A percentile compares a stretch with the other conserved stretches of the same genome.
Evolutionary conservation across 345 rosid genomes (phyloP).

Genomic region (Eucalyptus victrix): DNA sequence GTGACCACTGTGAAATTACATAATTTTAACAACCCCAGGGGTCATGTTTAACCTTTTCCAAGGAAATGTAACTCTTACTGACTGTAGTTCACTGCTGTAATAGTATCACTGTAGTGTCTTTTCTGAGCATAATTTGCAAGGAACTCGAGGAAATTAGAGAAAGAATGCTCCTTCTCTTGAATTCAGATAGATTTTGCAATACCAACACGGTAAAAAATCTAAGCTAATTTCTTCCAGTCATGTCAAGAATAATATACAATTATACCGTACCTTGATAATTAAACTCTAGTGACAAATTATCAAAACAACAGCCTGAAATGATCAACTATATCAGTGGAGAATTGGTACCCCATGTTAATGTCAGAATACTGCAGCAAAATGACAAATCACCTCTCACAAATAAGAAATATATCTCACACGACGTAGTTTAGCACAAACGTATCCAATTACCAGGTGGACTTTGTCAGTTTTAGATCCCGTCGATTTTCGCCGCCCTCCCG

Average conservation of each 20-base stretch:
- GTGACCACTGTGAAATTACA: background rate
- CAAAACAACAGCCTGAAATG: background rate
- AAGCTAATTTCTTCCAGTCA: background rate
- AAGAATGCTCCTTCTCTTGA: background rate
- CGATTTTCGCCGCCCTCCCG: slow-evolving; percentile 55
- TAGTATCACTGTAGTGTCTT: background rate
- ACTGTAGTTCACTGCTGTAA: background rate
- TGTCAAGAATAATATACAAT: background rate
- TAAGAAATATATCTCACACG: background rate
- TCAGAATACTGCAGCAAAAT: background rate
- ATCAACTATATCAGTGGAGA: background rate
- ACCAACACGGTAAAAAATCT: background rate
- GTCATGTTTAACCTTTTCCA: background rate
- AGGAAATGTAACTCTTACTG: background rate
- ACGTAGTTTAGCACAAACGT: background rate
- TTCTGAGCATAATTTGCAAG: background rate
- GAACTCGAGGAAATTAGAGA: background rate
- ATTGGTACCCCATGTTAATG: background rate
- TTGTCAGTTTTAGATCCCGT: slow-evolving; percentile 81
- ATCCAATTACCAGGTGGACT: slow-evolving; percentile 59
- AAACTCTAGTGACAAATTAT: background rate
- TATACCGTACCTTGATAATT: background rate
- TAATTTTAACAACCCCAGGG: background rate
- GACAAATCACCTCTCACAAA: background rate
- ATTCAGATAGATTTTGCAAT: background rate